Percentiles rank a stretch among this genome's conserved stretches.
Conservation (phyloP, 1,284 basidiomycete genomes). For the Volvariella surrecta region DNA sequence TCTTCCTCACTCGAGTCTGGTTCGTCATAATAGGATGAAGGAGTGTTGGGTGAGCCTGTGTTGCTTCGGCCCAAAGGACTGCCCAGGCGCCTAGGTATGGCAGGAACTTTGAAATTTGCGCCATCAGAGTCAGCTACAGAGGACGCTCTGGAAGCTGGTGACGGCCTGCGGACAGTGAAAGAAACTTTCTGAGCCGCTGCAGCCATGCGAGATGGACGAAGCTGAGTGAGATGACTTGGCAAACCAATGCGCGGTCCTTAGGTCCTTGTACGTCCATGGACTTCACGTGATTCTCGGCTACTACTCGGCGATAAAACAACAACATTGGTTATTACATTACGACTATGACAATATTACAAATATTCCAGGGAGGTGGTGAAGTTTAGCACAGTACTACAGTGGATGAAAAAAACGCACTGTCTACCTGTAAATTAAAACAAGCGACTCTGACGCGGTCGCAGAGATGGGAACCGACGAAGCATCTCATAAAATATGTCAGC, state of each 20-base stretch:
- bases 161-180: constrained; percentile 67
- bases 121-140: constrained; percentile 51
- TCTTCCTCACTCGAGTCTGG: constrained; percentile 54
- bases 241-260: too few species aligned
- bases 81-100: constrained; percentile 49
- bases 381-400: too few species aligned
- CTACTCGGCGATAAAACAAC: too few species aligned
- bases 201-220: too few species aligned
- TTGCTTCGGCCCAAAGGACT: constrained; percentile 50
- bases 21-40: constrained; percentile 21
- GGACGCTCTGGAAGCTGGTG: constrained; percentile 52
- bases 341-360: too few species aligned
- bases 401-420: too few species aligned
- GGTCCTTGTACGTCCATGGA: too few species aligned
- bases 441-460: neutral
- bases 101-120: constrained; percentile 45
- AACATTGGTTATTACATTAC: too few species aligned
- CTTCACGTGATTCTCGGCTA: too few species aligned
- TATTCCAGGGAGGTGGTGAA: too few species aligned
- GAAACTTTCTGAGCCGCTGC: constrained; percentile 44
- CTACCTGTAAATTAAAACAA: too few species aligned
- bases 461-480: neutral
- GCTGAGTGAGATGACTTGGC: too few species aligned
- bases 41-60: constrained; percentile 30
- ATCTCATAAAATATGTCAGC: neutral